Evolutionary conservation across 805 yeast species (phyloP).

Genomic region (Monosporozyma servazzii): DNA sequence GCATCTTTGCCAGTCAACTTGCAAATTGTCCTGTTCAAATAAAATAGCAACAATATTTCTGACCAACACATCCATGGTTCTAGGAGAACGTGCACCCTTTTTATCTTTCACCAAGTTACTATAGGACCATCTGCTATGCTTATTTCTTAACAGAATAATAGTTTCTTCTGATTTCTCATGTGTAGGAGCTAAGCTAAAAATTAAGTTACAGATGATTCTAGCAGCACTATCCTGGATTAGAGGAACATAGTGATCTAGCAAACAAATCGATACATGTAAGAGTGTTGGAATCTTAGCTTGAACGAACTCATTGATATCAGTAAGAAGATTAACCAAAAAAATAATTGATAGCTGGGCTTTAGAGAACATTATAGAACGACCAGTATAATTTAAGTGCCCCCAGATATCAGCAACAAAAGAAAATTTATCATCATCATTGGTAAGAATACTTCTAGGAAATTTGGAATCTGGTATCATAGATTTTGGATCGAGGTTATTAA

Average conservation of each 20-base stretch:
- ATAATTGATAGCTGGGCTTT: slow-evolving; percentile 81
- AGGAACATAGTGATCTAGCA: slow-evolving; percentile 79
- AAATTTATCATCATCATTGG: slow-evolving; percentile 33
- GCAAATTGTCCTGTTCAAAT: slow-evolving; percentile 42
- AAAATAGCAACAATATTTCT: slow-evolving; percentile 55
- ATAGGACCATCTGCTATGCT: slow-evolving; percentile 63
- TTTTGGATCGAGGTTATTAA: slow-evolving; percentile 69
- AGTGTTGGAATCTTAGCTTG: slow-evolving; percentile 56
- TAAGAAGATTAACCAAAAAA: slow-evolving; percentile 71
- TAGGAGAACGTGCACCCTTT: slow-evolving; percentile 76
- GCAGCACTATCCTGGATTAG: slow-evolving; percentile 80
- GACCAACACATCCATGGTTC: slow-evolving; percentile 69
- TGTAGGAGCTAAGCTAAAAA: slow-evolving; percentile 51
- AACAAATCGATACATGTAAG: slow-evolving; percentile 68
- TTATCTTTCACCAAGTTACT: slow-evolving; percentile 74
- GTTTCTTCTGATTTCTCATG: slow-evolving; percentile 47
- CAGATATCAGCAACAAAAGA: slow-evolving; percentile 75
- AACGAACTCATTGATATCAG: slow-evolving; percentile 56
- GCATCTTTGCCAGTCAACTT: slow-evolving; percentile 74
- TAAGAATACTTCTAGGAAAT: slow-evolving; percentile 26
- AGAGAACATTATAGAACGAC: slow-evolving; percentile 71
- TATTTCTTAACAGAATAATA: slow-evolving; percentile 47
- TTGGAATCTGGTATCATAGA: slow-evolving; percentile 76
- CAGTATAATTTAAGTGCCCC: slow-evolving; percentile 42
- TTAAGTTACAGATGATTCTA: slow-evolving; percentile 60